Conservation (phyloP, 1,139 yeast species). For the Geotrichum carabidarum region DNA sequence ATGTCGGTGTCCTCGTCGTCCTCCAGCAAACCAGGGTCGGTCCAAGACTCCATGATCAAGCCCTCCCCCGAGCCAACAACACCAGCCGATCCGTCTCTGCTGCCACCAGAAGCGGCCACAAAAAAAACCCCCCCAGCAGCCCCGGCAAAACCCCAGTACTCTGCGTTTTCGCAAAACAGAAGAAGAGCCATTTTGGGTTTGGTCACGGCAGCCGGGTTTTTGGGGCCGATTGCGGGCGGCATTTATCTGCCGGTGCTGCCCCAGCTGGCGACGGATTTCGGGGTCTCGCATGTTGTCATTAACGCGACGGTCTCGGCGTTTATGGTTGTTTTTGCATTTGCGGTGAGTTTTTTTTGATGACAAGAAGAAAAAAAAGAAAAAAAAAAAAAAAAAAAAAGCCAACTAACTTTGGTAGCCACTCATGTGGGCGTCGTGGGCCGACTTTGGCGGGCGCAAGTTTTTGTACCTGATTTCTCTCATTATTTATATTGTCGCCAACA, state of each 20-base stretch:
- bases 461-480: constrained; percentile 46
- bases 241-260: constrained; percentile 57
- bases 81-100: background rate
- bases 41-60: no score
- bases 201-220: constrained; percentile 49
- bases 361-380: no score
- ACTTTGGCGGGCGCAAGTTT: constrained; percentile 53
- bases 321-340: constrained; percentile 52
- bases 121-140: background rate
- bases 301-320: constrained; percentile 59
- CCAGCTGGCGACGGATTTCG: constrained; percentile 42
- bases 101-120: background rate
- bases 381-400: no score
- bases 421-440: constrained; percentile 55
- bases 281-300: constrained; percentile 44
- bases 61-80: background rate
- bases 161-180: constrained; percentile 24
- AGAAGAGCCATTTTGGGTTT: constrained; percentile 35
- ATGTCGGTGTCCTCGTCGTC: background rate
- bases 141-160: constrained; percentile 9
- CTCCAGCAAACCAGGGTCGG: background rate
- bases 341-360: constrained; percentile 29
- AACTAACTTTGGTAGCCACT: constrained; percentile 39
- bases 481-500: constrained; percentile 45
- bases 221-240: constrained; percentile 58